Conservation (phyloP, 2,329 filamentous ascomycete species). For the Colletotrichum tofieldiae region DNA sequence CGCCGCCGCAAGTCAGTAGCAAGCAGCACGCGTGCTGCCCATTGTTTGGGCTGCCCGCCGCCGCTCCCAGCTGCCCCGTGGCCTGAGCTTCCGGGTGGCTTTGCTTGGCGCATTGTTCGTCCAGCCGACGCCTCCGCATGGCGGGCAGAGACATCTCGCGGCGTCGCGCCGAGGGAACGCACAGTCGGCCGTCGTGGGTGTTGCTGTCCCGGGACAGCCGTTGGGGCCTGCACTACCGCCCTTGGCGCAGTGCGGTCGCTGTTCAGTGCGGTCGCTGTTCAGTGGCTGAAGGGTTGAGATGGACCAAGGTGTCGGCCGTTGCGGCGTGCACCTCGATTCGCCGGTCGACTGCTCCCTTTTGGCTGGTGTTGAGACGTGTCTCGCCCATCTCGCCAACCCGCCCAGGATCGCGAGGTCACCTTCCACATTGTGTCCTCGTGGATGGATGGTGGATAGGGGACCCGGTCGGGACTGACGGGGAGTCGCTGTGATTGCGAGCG, state of each 20-base stretch:
- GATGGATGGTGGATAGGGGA: neutral
- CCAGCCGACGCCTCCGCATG: neutral
- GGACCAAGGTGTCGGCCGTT: constrained; percentile 8
- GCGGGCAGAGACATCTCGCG: neutral
- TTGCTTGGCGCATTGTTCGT: neutral
- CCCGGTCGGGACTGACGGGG: neutral
- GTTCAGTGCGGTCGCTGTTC: neutral
- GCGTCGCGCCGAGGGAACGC: neutral
- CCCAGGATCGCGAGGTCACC: neutral
- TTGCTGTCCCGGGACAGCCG: constrained; percentile 2
- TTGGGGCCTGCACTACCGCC: neutral
- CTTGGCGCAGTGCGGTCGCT: neutral
- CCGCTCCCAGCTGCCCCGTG: neutral
- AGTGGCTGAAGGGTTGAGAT: constrained; percentile 11
- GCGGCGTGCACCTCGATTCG: neutral
- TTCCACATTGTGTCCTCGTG: constrained; percentile 8
- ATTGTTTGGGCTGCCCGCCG: neutral
- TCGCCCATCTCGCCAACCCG: neutral
- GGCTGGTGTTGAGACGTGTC: neutral
- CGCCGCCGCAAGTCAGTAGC: neutral
- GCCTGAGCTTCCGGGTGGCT: neutral
- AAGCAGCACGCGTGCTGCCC: no score
- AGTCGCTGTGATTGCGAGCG: constrained; percentile 32
- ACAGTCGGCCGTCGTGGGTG: neutral
- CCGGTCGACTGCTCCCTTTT: neutral